Base-by-base conservation (phyloP, 805 yeast species). In the Cyberlindnera subsufficiens region DNA sequence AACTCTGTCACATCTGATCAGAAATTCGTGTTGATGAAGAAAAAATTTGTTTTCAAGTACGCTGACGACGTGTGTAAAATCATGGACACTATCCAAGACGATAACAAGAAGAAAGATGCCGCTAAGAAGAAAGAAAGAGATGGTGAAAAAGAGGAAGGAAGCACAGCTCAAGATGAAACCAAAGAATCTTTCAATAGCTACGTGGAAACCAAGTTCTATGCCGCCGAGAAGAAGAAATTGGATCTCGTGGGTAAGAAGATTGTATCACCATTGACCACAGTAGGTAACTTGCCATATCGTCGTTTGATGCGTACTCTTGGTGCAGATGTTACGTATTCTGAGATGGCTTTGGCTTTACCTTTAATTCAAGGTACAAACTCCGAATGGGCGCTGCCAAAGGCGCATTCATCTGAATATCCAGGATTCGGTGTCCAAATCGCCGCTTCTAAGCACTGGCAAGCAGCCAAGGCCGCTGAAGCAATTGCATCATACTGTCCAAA, bases 371-470 rank as follows among this genome's bases (percentile, higher is more conserved):
- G 97, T 25, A 75, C 83, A 15, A 88, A 88, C 60, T 78, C 95
- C 3, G 99, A 93, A 63, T 93, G 99, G 99, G 99, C 99, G 0
- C 70, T 93, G 37, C 88, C 96, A 17, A 86, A 90, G 56, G 93
- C 96, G 5, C 97, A 93, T 61, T 60, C 66, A 17, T 66, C 79
- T 2, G 99, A 93, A 60, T 71, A 74, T 42, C 95, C 91, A 6
- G 93, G 93, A 0, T 93, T 83, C 64, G 99, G 96, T 40, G 86
- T 89, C 15, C 99, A 93, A 67, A 77, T 93, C 33, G 97, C 98
- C 3, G 78, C 96, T 18, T 69, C 89, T 14, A 90, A 90, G 63
- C 88, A 86, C 45, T 88, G 96, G 95, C 95, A 89, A 55, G 96
- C 95, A 3, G 77, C 88, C 22, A 88, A 88, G 62, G 95, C 96